Evolutionary conservation across 73 alveolate species (phyloP).

Genomic region (Paramecium sexaurelia): DNA sequence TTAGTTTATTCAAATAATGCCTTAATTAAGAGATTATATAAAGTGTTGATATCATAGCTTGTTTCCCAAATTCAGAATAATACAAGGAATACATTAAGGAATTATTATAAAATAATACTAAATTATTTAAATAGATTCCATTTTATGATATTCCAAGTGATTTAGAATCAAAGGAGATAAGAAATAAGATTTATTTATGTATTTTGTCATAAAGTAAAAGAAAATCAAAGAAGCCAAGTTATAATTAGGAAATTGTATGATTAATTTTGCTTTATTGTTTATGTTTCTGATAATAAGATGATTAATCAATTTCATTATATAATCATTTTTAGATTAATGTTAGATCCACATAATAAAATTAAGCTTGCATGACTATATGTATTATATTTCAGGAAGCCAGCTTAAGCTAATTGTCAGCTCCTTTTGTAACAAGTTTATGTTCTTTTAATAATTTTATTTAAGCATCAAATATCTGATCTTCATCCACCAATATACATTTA

Average conservation of each 20-base stretch:
- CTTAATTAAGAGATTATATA: background rate
- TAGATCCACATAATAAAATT: constrained; percentile 34
- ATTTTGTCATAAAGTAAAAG: background rate
- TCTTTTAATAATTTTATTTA: background rate
- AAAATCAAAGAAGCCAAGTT: constrained; percentile 47
- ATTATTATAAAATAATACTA: background rate
- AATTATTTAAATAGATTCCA: background rate
- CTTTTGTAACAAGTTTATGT: constrained; percentile 20
- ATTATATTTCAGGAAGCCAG: background rate
- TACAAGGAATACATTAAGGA: constrained; percentile 30
- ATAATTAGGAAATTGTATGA: constrained; percentile 24
- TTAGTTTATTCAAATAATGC: constrained; percentile 30
- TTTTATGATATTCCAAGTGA: constrained; percentile 14
- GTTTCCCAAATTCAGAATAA: background rate
- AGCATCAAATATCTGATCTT: background rate
- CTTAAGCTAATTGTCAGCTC: constrained; percentile 49
- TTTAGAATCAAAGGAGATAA: background rate
- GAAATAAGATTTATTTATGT: background rate
- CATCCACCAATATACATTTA: constrained; percentile 12
- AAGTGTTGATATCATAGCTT: constrained; percentile 21
- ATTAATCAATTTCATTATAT: background rate
- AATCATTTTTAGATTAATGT: background rate
- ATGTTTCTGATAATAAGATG: background rate
- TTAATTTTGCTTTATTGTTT: background rate
- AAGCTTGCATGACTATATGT: background rate